Evolutionary conservation across 2,329 filamentous ascomycete species (phyloP), one percentile per base, ranked within the genome.

Genomic region (Aspergillus floridensis): DNA sequence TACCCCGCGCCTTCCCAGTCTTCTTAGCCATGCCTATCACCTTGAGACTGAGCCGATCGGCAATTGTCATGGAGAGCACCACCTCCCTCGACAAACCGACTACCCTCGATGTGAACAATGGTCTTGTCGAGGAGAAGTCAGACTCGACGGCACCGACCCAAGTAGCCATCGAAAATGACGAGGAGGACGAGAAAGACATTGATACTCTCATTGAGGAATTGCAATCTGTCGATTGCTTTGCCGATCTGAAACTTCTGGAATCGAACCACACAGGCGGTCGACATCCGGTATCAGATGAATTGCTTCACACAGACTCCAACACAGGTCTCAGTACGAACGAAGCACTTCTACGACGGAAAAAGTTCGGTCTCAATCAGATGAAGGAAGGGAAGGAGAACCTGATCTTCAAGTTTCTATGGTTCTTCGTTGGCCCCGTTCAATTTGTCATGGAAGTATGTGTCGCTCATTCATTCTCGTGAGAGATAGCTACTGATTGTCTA

Each of bases 361-460:
- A 90, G 76, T 91, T 88, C 74, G 92, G 92, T 75, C 82, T 90
- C 72, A 96, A 96, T 76, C 87, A 91, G 76, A 92, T 96, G 90
- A 92, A 90, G 79, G 91, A 96, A 79, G 90, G 93, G 81, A 92
- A 92, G 79, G 89, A 92, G 78, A 96, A 93, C 72, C 71, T 92
- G 59, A 77, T 93, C 62, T 83, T 95, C 71, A 95, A 96, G 82
- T 96, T 96, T 77, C 70, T 86, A 22, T 82, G 84, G 69, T 95
- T 90, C 81, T 96, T 96, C 76, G 81, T 95, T 58, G 92, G 92
- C 66, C 92, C 92, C 24, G 93, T 96, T 66, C 92, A 96, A 76
- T 93, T 93, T 77, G 92, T 96, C 74, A 96, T 96, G 92, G 90
- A 93, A 87, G 89, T 88, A 76, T 73, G 85, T 59, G 5, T 11